Base-by-base conservation (phyloP, 352 stramenopile species). In the Phytophthora chlamydospora region DNA sequence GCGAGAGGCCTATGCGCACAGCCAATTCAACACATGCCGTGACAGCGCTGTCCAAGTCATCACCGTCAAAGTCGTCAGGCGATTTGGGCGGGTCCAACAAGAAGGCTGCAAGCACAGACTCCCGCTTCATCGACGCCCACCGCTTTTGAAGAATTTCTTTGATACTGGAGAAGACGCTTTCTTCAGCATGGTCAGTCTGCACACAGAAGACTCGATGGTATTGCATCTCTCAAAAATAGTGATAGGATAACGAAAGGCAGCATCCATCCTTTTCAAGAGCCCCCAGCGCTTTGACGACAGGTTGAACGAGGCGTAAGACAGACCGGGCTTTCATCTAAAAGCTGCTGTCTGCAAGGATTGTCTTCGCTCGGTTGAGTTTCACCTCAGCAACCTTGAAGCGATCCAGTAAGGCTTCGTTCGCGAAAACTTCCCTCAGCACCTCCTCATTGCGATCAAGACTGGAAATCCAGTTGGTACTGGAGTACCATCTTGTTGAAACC, bases 231-330 rank as follows among this genome's bases (percentile, higher is more conserved):
- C 27, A 4, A 32, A 72, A 67, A 6, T 59, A 42, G 9, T 68
- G 29, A 6, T 46, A 40, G 2, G 67, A 24, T 9, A 57, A 32
- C 4, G 50, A 68, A 6, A 68, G 24, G 17, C 43, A 68, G 43
- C 49, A 63, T 11, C 12, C 53, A n/a, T 67, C 63, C n/a, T 33
- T 63, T 32, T 72, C 57, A 3, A 68, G 54, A n/a, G 24, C 19
- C 1, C 42, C 44, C 27, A 72, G n/a, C 6, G 42, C 42, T 6
- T 62, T 33, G 13, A 57, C 48, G 10, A 67, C 59, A 1, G 48
- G 49, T 4, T 57, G 16, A 8, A 49, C 29, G 1, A 67, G 21
- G 13, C 32, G 32, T 5, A 62, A 10, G 6, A 58, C 35, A 2
- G 34, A 14, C 1, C 11, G 3, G 0, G 50, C 45, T 3, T 44